phyloP scores from a whole-genome alignment of 371 early-diverging fungal species.

The Mucor irregularis region DNA sequence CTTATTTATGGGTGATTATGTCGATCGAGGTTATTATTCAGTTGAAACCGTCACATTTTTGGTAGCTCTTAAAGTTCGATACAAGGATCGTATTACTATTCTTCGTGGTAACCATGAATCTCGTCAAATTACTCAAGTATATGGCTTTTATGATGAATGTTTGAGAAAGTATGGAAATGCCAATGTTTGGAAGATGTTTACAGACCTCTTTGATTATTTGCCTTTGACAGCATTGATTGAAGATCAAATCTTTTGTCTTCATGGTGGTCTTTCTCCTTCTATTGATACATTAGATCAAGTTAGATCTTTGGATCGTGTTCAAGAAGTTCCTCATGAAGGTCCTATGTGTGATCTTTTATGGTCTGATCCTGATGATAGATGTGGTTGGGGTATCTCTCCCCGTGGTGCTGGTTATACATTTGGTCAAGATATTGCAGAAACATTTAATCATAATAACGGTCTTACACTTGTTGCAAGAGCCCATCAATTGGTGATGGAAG shows the following conservation, averaged over 20 bases:
- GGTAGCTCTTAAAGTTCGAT: conserved; percentile 92
- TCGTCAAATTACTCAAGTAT: conserved; percentile 98
- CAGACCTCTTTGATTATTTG: conserved; percentile 97
- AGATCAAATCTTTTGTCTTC: conserved; percentile 91
- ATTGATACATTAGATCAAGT: conserved; percentile 97
- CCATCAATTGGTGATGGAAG: conserved; percentile 93
- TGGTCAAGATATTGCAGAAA: conserved; percentile 95
- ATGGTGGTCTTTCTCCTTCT: conserved; percentile 98
- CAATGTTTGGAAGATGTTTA: conserved; percentile 99
- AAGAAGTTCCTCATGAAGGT: conserved; percentile 99
- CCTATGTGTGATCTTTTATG: conserved; percentile 98
- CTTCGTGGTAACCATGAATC: conserved; percentile 99
- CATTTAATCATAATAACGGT: conserved; percentile 97
- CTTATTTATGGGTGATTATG: conserved; percentile 99
- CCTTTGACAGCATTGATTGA: conserved; percentile 91
- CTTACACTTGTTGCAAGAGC: conserved; percentile 94
- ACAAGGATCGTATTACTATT: conserved; percentile 96
- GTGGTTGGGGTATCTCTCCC: conserved; percentile 97
- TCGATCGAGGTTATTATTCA: conserved; percentile 99
- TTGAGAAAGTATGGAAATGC: conserved; percentile 97
- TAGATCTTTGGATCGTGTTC: conserved; percentile 93
- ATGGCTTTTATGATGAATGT: conserved; percentile 96
- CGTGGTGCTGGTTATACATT: conserved; percentile 99
- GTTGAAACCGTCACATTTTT: conserved; percentile 96
- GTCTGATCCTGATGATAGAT: conserved; percentile 99